These are phyloP conservation scores for Capsicum chinense DNA, from an alignment of 257 asterid species.

Conservation along the genomic window DNA sequence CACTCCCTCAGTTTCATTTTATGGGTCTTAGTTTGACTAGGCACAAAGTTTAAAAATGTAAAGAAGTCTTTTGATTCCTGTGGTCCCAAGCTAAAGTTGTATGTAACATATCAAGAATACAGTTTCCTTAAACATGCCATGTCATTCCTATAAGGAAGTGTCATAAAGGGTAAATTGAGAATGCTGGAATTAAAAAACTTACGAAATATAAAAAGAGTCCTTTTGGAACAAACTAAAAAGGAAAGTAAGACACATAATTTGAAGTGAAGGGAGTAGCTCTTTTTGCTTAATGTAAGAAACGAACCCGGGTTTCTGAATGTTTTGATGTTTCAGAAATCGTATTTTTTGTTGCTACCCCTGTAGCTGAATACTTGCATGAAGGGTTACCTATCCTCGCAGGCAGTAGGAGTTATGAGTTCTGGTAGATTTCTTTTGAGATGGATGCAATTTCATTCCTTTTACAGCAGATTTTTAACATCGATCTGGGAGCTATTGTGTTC, in stretches of 20 bases:
- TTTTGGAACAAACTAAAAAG: neutral
- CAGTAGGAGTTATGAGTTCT: neutral
- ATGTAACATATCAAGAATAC: neutral
- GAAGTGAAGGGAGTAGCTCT: neutral
- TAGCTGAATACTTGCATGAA: neutral
- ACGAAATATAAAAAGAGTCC: neutral
- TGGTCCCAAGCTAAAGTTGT: neutral
- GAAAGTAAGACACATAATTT: neutral
- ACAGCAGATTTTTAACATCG: neutral
- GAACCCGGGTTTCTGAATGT: neutral
- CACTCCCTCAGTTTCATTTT: neutral
- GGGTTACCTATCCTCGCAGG: neutral
- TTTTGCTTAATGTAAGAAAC: neutral
- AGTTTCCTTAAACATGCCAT: neutral
- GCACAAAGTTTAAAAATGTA: neutral
- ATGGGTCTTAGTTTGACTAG: neutral
- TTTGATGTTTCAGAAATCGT: neutral
- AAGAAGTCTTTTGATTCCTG: neutral
- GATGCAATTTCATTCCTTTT: neutral
- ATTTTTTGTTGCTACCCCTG: neutral
- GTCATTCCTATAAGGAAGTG: neutral
- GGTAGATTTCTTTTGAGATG: slow-evolving; percentile 9
- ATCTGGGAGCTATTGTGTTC: neutral
- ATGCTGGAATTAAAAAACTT: neutral
- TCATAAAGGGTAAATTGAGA: neutral